A percentile compares a stretch with the other conserved stretches of the same genome.
Evolutionary conservation across 2,329 filamentous ascomycete species (phyloP).

Genomic region (Fusarium sacchari): DNA sequence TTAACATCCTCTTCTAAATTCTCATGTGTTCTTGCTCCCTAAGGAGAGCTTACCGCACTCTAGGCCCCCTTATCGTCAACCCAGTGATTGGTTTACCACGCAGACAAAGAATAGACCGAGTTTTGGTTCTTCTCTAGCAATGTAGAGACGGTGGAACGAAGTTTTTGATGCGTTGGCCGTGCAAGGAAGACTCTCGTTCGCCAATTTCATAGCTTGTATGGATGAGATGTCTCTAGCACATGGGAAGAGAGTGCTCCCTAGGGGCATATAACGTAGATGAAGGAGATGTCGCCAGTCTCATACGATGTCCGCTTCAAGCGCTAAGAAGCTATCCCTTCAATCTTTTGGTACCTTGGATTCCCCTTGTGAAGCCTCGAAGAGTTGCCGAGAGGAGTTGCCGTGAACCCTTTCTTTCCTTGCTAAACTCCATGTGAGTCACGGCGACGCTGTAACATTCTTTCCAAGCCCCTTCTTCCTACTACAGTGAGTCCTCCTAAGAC

Average conservation of each 20-base stretch:
- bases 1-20: neutral
- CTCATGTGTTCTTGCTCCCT: neutral
- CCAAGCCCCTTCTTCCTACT: neutral
- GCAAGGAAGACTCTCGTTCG: rapidly evolving
- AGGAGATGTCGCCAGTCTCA: rapidly evolving
- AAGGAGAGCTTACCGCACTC: neutral
- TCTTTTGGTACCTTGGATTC: neutral
- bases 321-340: rapidly evolving
- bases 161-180: neutral
- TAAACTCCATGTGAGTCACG: neutral
- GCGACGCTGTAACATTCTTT: rapidly evolving
- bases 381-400: neutral
- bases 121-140: neutral
- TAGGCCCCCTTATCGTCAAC: neutral
- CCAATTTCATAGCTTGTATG: neutral
- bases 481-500: neutral
- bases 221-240: rapidly evolving
- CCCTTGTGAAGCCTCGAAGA: neutral
- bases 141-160: rapidly evolving
- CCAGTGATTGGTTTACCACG: rapidly evolving
- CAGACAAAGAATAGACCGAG: neutral
- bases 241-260: rapidly evolving
- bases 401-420: neutral
- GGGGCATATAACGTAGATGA: rapidly evolving
- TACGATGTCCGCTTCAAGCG: rapidly evolving